Base-by-base conservation (phyloP, 1,139 yeast species). In the Citeromyces hawaiiensis region DNA sequence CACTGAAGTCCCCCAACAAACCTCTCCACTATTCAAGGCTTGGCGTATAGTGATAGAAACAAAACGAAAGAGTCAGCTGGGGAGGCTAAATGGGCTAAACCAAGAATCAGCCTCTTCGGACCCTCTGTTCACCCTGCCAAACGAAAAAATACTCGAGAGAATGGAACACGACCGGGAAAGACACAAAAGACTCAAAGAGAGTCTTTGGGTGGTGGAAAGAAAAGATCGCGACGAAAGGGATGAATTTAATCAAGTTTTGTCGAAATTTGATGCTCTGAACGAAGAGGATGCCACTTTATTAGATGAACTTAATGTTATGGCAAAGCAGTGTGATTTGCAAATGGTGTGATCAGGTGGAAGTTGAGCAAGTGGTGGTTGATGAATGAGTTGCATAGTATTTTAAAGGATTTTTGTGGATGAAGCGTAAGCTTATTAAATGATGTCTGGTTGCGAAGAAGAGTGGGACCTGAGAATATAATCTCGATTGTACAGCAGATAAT, bases 111-210 rank as follows among this genome's bases (percentile, higher is more conserved):
- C 17, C n/a, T 19, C 35, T 8, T 17, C 17, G 10, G 5, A 11
- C 11, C 17, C 21, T 8, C 19, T 33, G 10, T 33, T 17, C 15
- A 21, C 54, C 52, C 35, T 50, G 47, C 54, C 60, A 49, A 37
- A 52, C 18, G 59, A 70, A 38, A 81, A 80, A 47, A 76, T 82
- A 11, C 54, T 82, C n/a, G 64, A 72, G 33, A 63, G 95, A 44
- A 83, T 86, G 76, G 94, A 86, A 53, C 91, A 82, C 45, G 95
- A 86, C 54, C 62, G 95, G 47, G 96, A 86, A 54, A 64, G 91
- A 7, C 86, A 82, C 48, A 86, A 86, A 53, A 68, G 83, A 43
- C 72, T 81, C 13, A 83, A 85, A 48, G 95, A 86, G 51, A 70
- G 66, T 18, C 61, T 78, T 29, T 83, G 94, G 94, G 71, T 75